Percentiles rank a stretch among this genome's conserved stretches.
Evolutionary conservation across 108 stramenopile genomes (phyloP).

Genomic region (Skeletonema potamos): DNA sequence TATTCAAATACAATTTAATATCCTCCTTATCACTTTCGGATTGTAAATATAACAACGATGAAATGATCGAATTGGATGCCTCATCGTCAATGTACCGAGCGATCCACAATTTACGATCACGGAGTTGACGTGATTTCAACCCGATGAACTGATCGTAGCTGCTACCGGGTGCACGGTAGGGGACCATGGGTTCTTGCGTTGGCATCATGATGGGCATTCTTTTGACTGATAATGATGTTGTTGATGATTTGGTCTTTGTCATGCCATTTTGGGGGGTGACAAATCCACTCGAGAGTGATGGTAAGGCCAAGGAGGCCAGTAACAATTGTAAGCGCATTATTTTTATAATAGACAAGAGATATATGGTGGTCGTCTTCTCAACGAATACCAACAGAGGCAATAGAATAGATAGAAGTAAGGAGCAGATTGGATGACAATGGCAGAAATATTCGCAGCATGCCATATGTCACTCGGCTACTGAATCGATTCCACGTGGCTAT

Average conservation of each 20-base stretch:
- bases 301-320: slow-evolving; percentile 6
- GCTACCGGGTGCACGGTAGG: slow-evolving; percentile 75
- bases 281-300: slow-evolving; percentile 17
- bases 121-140: slow-evolving; percentile 86
- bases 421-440: too few species aligned
- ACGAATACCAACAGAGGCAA: too few species aligned
- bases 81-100: slow-evolving; percentile 88
- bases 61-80: slow-evolving; percentile 88
- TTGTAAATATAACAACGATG: slow-evolving; percentile 78
- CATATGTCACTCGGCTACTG: too few species aligned
- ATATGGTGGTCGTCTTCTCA: too few species aligned
- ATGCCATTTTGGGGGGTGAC: slow-evolving; percentile 3
- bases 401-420: too few species aligned
- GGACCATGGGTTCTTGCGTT: slow-evolving; percentile 79
- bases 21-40: slow-evolving; percentile 57
- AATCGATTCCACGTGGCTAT: too few species aligned
- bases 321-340: neutral
- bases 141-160: slow-evolving; percentile 79
- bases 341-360: neutral
- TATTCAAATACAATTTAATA: slow-evolving; percentile 89
- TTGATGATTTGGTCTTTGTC: neutral
- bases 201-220: slow-evolving; percentile 79
- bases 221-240: slow-evolving; percentile 25
- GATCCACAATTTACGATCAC: slow-evolving; percentile 91
- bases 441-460: too few species aligned